A percentile compares a stretch with the other conserved stretches of the same genome.
Conservation (phyloP, 805 yeast genomes). For the Isabelozyma gotoi region DNA sequence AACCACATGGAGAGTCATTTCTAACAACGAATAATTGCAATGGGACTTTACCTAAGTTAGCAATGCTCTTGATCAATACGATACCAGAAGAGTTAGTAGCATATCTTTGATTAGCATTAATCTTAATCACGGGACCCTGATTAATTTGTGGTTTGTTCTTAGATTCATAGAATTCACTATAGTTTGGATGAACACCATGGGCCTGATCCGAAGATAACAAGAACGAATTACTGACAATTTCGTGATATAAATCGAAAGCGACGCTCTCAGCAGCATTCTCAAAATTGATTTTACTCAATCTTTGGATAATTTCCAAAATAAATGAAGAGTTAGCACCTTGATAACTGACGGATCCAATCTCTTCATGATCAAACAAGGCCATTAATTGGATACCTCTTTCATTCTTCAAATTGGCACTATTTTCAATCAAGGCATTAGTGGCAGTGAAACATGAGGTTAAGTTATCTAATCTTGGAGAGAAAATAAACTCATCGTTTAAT, state of each 20-base stretch:
- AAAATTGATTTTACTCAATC: conserved; percentile 49
- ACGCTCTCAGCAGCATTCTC: conserved; percentile 20
- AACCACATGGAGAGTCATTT: conserved; percentile 92
- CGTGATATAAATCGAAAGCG: conserved; percentile 36
- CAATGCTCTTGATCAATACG: conserved; percentile 71
- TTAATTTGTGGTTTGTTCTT: conserved; percentile 80
- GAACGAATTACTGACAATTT: conserved; percentile 74
- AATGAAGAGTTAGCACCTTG: conserved; percentile 97
- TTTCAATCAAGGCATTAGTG: conserved; percentile 61
- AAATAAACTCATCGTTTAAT: conserved; percentile 82
- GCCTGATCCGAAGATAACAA: conserved; percentile 94
- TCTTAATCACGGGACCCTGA: conserved; percentile 87
- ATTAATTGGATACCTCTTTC: conserved; percentile 68
- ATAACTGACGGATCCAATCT: conserved; percentile 88
- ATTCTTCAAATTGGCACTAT: conserved; percentile 35
- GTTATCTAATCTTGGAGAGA: conserved; percentile 89
- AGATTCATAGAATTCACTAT: conserved; percentile 70
- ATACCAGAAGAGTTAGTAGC: conserved; percentile 92
- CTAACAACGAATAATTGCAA: conserved; percentile 90
- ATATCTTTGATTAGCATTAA: conserved; percentile 94
- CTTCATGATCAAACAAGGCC: conserved; percentile 93
- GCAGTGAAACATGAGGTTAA: conserved; percentile 86
- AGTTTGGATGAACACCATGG: conserved; percentile 96
- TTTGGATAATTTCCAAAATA: conserved; percentile 71
- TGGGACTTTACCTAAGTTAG: conserved; percentile 69